Base-by-base conservation (phyloP, 495 filamentous ascomycete species). In the Staphylotrichum longicolle region DNA sequence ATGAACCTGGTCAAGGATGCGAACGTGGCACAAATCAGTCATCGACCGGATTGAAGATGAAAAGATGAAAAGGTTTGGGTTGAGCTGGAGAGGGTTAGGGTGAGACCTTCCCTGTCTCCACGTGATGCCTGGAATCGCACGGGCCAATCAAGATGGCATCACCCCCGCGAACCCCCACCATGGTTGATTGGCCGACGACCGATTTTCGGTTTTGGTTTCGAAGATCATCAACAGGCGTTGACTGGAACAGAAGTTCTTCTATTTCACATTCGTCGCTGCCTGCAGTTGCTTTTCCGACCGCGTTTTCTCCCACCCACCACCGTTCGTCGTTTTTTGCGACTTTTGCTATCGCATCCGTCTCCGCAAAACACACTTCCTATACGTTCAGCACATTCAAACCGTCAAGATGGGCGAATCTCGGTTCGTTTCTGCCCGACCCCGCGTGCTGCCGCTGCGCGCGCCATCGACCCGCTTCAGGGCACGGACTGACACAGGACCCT, bases 381-480 rank as follows among this genome's bases (percentile, higher is more conserved):
- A 39, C 53, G 53, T 58, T 53, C 48, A 58, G 33, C 55, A 60
- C 45, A 58, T 67, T 37, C 52, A 44, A 49, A n/a, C 60, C 35
- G 63, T 58, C 67, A 75, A 75, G 60, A 75, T 75, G 72, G 72
- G 72, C 65, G 72, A 75, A 72, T 75, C 72, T 66, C 69, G 72
- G 72, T 75, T 62, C 45, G 66, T 67, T 54, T 54, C 55, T 57
- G 34, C 60, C 59, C 56, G 49, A 62, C 27, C 46, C 44, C 49
- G 58, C 54, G 14, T 35, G 44, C 15, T 49, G 20, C 11, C 57
- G 45, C 11, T 9, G 32, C 41, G n/a, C 30, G 40, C 58, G 52
- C 44, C 30, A 66, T 54, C 37, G 44, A 14, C 41, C 3, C 39
- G 20, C 32, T 37, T 32, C 51, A 4, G 30, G 57, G n/a, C 58